Evolutionary conservation across 129 eudicot species (phyloP).

Genomic region (Lonicera japonica): DNA sequence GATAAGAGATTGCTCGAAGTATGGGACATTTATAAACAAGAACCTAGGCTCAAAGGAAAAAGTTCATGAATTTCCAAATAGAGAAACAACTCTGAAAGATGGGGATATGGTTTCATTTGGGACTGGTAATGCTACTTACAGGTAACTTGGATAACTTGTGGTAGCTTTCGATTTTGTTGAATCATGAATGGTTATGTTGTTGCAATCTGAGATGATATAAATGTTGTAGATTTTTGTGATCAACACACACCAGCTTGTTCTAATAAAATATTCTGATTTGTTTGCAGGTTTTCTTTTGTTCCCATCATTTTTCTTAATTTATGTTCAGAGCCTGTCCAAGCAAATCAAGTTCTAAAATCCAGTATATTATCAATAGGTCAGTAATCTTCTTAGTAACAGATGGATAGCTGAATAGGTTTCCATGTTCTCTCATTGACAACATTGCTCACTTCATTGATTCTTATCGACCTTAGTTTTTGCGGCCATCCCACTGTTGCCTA

Average conservation of each 20-base stretch:
- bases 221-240: neutral
- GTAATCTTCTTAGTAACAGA: neutral
- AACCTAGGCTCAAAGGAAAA: slow-evolving; percentile 47
- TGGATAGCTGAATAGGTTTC: neutral
- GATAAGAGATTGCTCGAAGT: slow-evolving; percentile 86
- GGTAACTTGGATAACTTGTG: slow-evolving; percentile 35
- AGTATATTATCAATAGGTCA: slow-evolving; percentile 60
- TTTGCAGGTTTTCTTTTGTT: slow-evolving; percentile 70
- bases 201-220: neutral
- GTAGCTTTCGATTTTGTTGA: neutral
- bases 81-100: slow-evolving; percentile 56
- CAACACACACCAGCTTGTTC: neutral
- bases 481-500: no score
- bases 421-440: neutral
- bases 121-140: slow-evolving; percentile 87
- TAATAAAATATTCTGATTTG: neutral
- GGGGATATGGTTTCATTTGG: slow-evolving; percentile 87
- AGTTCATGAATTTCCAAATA: slow-evolving; percentile 72
- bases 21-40: slow-evolving; percentile 66
- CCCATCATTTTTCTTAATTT: slow-evolving; percentile 44
- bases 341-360: slow-evolving; percentile 35
- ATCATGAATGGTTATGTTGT: no score
- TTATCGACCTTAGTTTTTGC: no score
- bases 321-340: slow-evolving; percentile 27
- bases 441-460: no score